Evolutionary conservation across 2,329 filamentous ascomycete species (phyloP), one percentile per base, ranked within the genome.

Genomic region (Pseudovirgaria hyperparasitica): DNA sequence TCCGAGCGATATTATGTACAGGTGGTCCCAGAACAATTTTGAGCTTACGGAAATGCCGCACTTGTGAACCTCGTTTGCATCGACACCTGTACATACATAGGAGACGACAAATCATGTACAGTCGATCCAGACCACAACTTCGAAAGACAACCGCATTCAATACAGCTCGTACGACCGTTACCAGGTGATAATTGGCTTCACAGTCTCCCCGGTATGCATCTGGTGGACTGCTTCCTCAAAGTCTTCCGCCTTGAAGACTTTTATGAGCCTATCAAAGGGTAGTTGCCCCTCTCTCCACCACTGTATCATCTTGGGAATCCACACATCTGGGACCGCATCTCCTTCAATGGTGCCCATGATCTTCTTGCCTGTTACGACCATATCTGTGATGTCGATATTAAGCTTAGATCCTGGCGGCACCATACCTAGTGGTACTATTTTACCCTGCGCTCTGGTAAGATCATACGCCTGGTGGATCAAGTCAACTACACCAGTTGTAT

Each of bases 381-480:
- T 60, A 9, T 48, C 43, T 11, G 59, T 56, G 21, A 62, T 50
- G 6, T 56, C 52, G 4, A 70, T 33, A 4, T 45, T 45, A 12
- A 67, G 30, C n/a, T 51, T 50, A 5, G 54, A 48, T 2, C 59
- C 55, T 3, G 58, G 55, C 2, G 26, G 18, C 5, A 63, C 54
- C 0, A 57, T 58, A 1, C 66, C 65, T 11, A 70, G 59, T 35
- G 67, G 60, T 5, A 68, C 53, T 15, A 67, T 52, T 33, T 60
- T 60, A 2, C 63, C 66, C 30, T 54, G 54, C 16, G 56, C 55
- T 9, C 58, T 45, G 6, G 5, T 62, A 54, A 18, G 54, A 54
- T 2, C 58, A 48, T 2, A 66, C 33, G 2, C 52, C 55, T 4
- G 57, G 6, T 57, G 45, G 10, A 67, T 43, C 30, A 67, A 33